Percentiles rank a stretch among this genome's conserved stretches.
These are phyloP conservation scores for Russula sp. DNA, from an alignment of 768 basidiomycete species.

Conservation along the genomic window DNA sequence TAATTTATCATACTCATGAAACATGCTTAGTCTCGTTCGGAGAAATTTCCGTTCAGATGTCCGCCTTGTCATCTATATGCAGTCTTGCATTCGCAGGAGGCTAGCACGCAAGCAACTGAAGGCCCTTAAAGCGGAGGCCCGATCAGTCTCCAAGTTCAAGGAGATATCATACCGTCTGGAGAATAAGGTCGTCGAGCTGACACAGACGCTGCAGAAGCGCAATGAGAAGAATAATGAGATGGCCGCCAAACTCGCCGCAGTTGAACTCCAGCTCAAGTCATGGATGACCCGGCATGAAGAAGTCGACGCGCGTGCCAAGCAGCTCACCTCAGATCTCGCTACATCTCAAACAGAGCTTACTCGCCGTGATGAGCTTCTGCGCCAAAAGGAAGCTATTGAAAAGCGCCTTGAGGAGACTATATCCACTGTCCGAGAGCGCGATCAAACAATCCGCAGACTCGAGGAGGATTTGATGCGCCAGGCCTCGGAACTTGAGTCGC, in stretches of 20 bases:
- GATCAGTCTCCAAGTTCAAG: constrained; percentile 97
- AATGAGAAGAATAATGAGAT: constrained; percentile 88
- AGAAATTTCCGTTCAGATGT: constrained; percentile 54
- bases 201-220: constrained; percentile 85
- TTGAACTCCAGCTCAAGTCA: constrained; percentile 81
- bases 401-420: constrained; percentile 72
- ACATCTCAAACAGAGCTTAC: constrained; percentile 64
- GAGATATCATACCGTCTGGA: constrained; percentile 96
- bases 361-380: constrained; percentile 68
- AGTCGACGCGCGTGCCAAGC: constrained; percentile 64
- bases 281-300: constrained; percentile 90
- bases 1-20: constrained; percentile 2
- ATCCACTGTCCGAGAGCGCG: constrained; percentile 72
- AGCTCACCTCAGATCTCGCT: constrained; percentile 63
- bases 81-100: constrained; percentile 88
- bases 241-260: constrained; percentile 61
- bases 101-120: constrained; percentile 83
- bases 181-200: constrained; percentile 99
- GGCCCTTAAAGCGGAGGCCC: constrained; percentile 80
- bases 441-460: constrained; percentile 74
- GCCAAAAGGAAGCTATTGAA: constrained; percentile 74
- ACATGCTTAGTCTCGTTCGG: constrained; percentile 44
- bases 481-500: constrained; percentile 67
- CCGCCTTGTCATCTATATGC: constrained; percentile 71
- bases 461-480: constrained; percentile 72